Evolutionary conservation across 2,329 filamentous ascomycete genomes (phyloP), one percentile per base, ranked within the genome.

Genomic region (Ceratocystis harringtonii): DNA sequence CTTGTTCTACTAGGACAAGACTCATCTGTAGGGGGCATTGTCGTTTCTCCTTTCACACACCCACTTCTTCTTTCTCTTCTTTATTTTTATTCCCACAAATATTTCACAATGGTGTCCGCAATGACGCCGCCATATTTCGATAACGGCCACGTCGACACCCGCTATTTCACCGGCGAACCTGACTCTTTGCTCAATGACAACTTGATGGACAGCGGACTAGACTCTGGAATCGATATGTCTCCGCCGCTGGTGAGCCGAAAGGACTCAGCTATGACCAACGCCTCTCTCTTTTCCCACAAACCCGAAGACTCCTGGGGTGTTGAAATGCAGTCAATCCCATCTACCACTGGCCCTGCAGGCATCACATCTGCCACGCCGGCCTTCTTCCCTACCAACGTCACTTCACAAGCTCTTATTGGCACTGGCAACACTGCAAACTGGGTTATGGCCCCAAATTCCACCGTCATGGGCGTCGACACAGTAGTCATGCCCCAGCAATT

Each of bases 401-500:
- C 44, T 4, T 55, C 48, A 6, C 45, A 60, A 15, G 25, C 55
- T 10, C 19, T 65, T 12, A 61, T 65, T 19, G 44, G 52, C 2
- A 19, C 65, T 25, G 78, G 84, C 62, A 80, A 86, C 73, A 81
- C 84, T 70, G 81, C 80, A 62, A 79, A 78, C 70, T 88, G 88
- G 30, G 87, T 84, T 63, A 83, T 66, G 52, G 7, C 50, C 25
- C 61, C 52, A 10, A 30, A 41, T 12, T 12, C 50, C 19, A 17
- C n/a, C 17, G 30, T 61, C 4, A 22, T 36, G 17, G 58, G 60
- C 4, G 64, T 55, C 22, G 57, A 48, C 32, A 87, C 84, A 74
- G 92, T 89, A 5, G 87, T 88, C 17, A 84, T 90, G 68, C 85
- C 84, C 68, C 79, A 84, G 64, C 88, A 89, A 71, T 73, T 75